These are phyloP conservation scores for Cucurbita argyrosperma DNA, from an alignment of 306 rosid genomes.

Conservation along the genomic window DNA sequence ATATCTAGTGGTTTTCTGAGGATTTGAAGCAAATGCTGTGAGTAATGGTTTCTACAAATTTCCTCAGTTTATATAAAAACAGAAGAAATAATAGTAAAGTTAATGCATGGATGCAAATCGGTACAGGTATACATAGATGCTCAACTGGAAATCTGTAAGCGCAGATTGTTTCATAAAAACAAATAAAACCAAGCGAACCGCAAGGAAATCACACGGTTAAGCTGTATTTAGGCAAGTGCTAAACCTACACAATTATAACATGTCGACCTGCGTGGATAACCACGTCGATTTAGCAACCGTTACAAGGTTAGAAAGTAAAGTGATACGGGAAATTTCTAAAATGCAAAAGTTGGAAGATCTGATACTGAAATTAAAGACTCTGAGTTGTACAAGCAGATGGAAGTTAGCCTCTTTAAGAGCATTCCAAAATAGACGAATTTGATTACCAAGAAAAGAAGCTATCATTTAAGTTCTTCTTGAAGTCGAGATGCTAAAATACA, in stretches of 20 bases:
- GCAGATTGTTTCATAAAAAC: neutral
- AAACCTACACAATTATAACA: constrained; percentile 5
- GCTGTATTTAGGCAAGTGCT: constrained; percentile 1
- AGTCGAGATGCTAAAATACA: neutral
- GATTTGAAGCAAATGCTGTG: neutral
- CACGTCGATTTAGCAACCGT: constrained; percentile 2
- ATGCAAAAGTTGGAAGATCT: constrained; percentile 2
- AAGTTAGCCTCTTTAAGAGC: constrained; percentile 5
- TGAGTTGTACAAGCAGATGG: constrained; percentile 8
- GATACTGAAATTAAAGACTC: neutral
- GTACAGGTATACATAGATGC: neutral
- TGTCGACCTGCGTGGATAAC: neutral
- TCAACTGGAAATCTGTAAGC: neutral
- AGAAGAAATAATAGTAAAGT: neutral
- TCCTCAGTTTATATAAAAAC: neutral
- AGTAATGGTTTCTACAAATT: neutral
- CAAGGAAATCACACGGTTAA: neutral
- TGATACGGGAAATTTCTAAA: neutral
- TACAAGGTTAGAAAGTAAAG: neutral
- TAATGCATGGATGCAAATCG: neutral
- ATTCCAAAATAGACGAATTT: constrained; percentile 1
- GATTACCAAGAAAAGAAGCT: neutral
- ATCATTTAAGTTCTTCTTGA: neutral
- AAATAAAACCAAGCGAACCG: constrained; percentile 2
- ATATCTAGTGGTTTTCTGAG: neutral